These are phyloP conservation scores for Beauveria rudraprayagi DNA, from an alignment of 2,329 filamentous ascomycete genomes.

Conservation along the genomic window DNA sequence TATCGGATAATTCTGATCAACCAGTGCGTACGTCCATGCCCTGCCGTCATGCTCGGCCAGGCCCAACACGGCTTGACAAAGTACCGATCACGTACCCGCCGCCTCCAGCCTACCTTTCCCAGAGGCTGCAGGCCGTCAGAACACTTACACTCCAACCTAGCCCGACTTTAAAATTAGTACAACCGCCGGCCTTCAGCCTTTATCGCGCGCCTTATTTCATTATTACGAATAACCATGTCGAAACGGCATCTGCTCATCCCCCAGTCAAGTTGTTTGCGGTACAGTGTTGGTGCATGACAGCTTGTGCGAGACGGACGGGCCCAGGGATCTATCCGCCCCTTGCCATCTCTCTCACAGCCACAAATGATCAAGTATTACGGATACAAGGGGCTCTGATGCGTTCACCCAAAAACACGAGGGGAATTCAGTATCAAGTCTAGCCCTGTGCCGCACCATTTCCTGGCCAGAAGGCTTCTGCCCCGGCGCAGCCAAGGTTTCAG, in stretches of 20 bases:
- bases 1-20: too few species aligned
- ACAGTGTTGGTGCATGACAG: neutral
- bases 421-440: neutral
- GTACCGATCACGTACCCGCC: too few species aligned
- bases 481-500: slow-evolving; percentile 6
- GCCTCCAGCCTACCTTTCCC: too few species aligned
- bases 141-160: neutral
- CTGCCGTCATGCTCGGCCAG: too few species aligned
- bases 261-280: too few species aligned
- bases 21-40: too few species aligned
- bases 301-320: neutral
- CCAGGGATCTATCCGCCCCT: too few species aligned
- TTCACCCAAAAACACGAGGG: neutral
- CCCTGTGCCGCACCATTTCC: neutral
- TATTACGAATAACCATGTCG: neutral
- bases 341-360: too few species aligned
- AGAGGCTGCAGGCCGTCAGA: neutral
- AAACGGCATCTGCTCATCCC: too few species aligned
- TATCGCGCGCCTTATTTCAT: neutral
- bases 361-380: too few species aligned
- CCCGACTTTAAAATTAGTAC: neutral
- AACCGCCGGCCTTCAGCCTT: neutral
- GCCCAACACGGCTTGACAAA: too few species aligned
- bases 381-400: too few species aligned
- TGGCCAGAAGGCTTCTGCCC: neutral